Base-by-base conservation (phyloP, 768 basidiomycete species). In the Russula griseocarnosa region DNA sequence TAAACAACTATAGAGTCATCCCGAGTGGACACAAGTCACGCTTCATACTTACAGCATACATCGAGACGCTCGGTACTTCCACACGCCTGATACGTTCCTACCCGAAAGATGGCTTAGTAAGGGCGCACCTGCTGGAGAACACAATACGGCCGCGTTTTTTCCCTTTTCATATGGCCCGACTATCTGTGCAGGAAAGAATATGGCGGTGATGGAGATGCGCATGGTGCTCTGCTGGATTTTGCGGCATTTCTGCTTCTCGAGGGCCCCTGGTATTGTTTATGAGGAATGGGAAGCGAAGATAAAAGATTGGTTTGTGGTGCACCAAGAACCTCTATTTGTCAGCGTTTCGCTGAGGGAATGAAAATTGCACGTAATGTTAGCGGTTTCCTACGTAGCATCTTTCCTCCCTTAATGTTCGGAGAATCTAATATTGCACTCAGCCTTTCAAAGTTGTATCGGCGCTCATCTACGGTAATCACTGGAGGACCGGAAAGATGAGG, bases 91-190 rank as follows among this genome's bases (percentile, higher is more conserved):
- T 6, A 30, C 10, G 6, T 67, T 67, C 66, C 16, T 67, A 3
- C 66, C 66, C 5, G 58, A 67, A 47, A 54, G 66, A 28, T 67
- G 66, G 66, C 26, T 53, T 14, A 53, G 34, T 28, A 55, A 30
- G 5, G 44, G 36, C 28, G 54, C 47, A 5, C 22, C 30, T 5
- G 14, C 72, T 1, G 55, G 71, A 42, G 62, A 54, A 30, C 73
- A 71, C 63, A 67, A 77, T 59, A 50, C 70, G 3, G 42, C 67
- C 3, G 77, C 77, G 20, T 80, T 79, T 64, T 72, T 78, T 30
- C 78, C 80, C 0, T 80, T 79, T 67, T 79, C 79, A 4, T 62
- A 70, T 10, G 80, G 80, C 3, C 77, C 79, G 24, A 68, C 74
- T 10, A 77, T 70, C 30, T 81, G 80, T 53, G 77, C 74, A 0